These are phyloP conservation scores for Cladochytrium replicatum DNA, from an alignment of 192 early-diverging fungal species.

Conservation along the genomic window DNA sequence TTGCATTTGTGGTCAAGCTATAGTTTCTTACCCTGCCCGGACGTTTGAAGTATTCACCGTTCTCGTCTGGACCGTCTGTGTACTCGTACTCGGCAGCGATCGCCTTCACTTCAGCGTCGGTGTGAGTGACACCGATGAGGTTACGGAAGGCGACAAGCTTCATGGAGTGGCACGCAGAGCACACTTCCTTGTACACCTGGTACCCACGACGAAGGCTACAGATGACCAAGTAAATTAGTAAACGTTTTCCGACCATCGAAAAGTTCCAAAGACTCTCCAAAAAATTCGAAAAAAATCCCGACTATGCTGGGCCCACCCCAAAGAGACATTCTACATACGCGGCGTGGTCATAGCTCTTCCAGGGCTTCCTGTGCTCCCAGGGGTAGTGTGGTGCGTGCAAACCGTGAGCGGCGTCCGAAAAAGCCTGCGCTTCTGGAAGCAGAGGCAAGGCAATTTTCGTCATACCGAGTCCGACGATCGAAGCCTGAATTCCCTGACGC, in stretches of 20 bases:
- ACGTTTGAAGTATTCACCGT: slow-evolving; percentile 83
- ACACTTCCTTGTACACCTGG: slow-evolving; percentile 98
- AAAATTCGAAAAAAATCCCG: too few species aligned
- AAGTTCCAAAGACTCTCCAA: too few species aligned
- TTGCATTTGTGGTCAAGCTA: too few species aligned
- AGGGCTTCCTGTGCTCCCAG: slow-evolving; percentile 73
- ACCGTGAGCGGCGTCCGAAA: slow-evolving; percentile 80
- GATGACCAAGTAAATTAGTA: too few species aligned
- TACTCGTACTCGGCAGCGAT: slow-evolving; percentile 91
- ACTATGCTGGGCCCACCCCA: too few species aligned
- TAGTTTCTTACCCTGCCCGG: slow-evolving; percentile 87
- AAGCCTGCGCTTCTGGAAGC: slow-evolving; percentile 41
- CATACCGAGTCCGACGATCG: too few species aligned
- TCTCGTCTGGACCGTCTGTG: slow-evolving; percentile 84
- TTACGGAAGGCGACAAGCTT: slow-evolving; percentile 91
- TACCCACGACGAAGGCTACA: slow-evolving; percentile 91
- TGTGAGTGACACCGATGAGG: slow-evolving; percentile 88
- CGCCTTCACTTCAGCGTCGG: slow-evolving; percentile 84
- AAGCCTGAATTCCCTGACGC: too few species aligned
- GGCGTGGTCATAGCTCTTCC: slow-evolving; percentile 87
- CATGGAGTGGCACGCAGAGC: slow-evolving; percentile 93
- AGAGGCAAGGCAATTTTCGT: too few species aligned
- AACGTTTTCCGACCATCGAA: too few species aligned
- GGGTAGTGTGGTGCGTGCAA: slow-evolving; percentile 82
- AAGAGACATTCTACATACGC: slow-evolving; percentile 45